phyloP scores from a whole-genome alignment of 306 rosid species.

The Trichosanthes cucumerina region DNA sequence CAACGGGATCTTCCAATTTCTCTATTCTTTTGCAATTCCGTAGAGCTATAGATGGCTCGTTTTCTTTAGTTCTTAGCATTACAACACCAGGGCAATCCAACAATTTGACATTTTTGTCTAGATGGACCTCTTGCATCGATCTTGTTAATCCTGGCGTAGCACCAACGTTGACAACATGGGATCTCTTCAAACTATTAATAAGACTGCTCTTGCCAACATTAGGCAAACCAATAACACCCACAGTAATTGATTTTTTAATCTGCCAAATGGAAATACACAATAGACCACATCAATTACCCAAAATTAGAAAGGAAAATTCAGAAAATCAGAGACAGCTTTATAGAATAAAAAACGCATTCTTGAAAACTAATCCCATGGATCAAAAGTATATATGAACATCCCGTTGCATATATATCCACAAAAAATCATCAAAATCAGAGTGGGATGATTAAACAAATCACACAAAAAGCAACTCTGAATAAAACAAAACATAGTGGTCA shows the following conservation, averaged over 20 bases:
- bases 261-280: conserved; percentile 25
- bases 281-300: not conserved
- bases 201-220: conserved; percentile 99
- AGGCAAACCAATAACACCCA: conserved; percentile 87
- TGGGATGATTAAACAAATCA: not conserved
- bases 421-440: not conserved
- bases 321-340: not conserved
- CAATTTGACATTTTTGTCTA: conserved; percentile 81
- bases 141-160: conserved; percentile 85
- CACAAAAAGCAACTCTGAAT: not conserved
- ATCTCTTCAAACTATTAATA: conserved; percentile 74
- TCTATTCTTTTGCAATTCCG: conserved; percentile 91
- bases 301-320: not conserved
- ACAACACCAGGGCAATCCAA: conserved; percentile 97
- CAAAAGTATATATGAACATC: not conserved
- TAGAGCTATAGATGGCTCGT: conserved; percentile 53
- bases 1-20: conserved; percentile 75
- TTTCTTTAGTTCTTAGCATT: conserved; percentile 58
- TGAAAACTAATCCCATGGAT: not conserved
- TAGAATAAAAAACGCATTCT: not conserved
- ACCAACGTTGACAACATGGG: conserved; percentile 71
- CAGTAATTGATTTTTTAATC: conserved; percentile 91
- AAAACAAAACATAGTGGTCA: not conserved
- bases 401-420: not conserved
- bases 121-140: conserved; percentile 84